Evolutionary conservation across 2,329 filamentous ascomycete genomes (phyloP).

Genomic region (Aspergillus novofumigatus): DNA sequence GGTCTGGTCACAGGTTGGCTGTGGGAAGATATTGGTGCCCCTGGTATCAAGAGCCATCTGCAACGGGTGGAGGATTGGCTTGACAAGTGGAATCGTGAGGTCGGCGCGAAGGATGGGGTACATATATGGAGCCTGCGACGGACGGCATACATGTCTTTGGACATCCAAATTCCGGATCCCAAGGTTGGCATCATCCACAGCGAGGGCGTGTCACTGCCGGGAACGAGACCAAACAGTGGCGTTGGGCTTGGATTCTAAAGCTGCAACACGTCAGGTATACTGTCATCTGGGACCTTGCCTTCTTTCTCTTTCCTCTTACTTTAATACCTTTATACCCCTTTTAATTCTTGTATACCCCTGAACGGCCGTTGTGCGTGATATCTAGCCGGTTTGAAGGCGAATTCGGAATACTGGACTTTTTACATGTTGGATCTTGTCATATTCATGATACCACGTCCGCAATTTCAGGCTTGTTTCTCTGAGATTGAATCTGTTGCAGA

Average conservation of each 20-base stretch:
- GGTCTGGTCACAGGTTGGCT: conserved; percentile 86
- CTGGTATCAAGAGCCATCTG: conserved; percentile 68
- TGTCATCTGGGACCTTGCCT: neutral
- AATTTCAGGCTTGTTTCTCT: conserved; percentile 12
- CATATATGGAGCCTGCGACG: conserved; percentile 72
- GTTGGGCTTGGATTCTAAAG: conserved; percentile 11
- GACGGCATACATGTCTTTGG: conserved; percentile 76
- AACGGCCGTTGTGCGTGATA: conserved; percentile 22
- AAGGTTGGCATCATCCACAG: conserved; percentile 44
- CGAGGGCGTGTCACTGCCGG: conserved; percentile 31
- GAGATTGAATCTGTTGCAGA: neutral
- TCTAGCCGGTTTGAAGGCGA: conserved; percentile 15
- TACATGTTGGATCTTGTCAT: conserved; percentile 6
- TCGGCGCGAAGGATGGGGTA: conserved; percentile 58
- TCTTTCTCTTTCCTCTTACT: conserved; percentile 8
- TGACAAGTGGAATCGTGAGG: conserved; percentile 75
- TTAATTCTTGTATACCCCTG: conserved; percentile 8
- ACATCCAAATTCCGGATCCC: conserved; percentile 50
- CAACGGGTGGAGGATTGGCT: conserved; percentile 73
- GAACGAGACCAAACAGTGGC: conserved; percentile 34
- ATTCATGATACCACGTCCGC: conserved; percentile 18
- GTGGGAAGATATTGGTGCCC: conserved; percentile 85
- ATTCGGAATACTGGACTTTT: conserved; percentile 4
- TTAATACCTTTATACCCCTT: conserved; percentile 21
- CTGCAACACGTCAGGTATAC: neutral